These are phyloP conservation scores for Huntiella abstrusa DNA, from an alignment of 2,329 filamentous ascomycete genomes.

Conservation along the genomic window DNA sequence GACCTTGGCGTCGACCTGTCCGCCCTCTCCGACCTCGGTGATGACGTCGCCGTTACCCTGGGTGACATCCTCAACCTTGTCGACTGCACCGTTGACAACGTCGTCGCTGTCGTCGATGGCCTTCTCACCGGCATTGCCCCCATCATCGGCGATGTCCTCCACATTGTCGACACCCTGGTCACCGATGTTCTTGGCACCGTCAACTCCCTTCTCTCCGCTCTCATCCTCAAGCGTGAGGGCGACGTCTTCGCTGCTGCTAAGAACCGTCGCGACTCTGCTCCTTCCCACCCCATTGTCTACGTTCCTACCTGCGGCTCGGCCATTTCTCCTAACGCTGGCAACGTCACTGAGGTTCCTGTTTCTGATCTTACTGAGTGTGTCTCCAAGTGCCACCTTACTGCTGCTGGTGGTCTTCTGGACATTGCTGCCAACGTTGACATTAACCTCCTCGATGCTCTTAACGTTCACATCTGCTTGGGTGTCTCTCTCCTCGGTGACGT, in stretches of 20 bases:
- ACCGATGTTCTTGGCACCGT: slow-evolving; percentile 3
- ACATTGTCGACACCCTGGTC: neutral
- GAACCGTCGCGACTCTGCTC: neutral
- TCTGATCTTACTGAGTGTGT: slow-evolving; percentile 8
- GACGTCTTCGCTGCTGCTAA: slow-evolving; percentile 5
- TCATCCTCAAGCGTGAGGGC: slow-evolving; percentile 7
- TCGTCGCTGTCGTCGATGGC: neutral
- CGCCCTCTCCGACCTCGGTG: neutral
- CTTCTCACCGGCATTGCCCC: slow-evolving; percentile 5
- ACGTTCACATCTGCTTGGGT: slow-evolving; percentile 12
- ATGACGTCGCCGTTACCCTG: slow-evolving; percentile 2
- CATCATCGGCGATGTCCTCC: slow-evolving; percentile 3
- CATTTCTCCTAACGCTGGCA: slow-evolving; percentile 1
- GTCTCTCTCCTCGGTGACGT: slow-evolving; percentile 7
- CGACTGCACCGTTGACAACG: slow-evolving; percentile 2
- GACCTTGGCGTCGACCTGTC: slow-evolving; percentile 5
- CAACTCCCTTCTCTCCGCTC: slow-evolving; percentile 2
- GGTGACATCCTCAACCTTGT: slow-evolving; percentile 6
- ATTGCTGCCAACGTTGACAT: slow-evolving; percentile 5
- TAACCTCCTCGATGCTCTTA: slow-evolving; percentile 14
- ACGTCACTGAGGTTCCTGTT: slow-evolving; percentile 6
- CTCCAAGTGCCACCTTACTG: slow-evolving; percentile 7
- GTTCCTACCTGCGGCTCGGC: slow-evolving; percentile 25
- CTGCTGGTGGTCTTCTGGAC: slow-evolving; percentile 8
- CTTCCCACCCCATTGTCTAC: slow-evolving; percentile 37